A percentile compares a stretch with the other conserved stretches of the same genome.
Conservation (phyloP, 306 rosid species). For the Styphnolobium japonicum region DNA sequence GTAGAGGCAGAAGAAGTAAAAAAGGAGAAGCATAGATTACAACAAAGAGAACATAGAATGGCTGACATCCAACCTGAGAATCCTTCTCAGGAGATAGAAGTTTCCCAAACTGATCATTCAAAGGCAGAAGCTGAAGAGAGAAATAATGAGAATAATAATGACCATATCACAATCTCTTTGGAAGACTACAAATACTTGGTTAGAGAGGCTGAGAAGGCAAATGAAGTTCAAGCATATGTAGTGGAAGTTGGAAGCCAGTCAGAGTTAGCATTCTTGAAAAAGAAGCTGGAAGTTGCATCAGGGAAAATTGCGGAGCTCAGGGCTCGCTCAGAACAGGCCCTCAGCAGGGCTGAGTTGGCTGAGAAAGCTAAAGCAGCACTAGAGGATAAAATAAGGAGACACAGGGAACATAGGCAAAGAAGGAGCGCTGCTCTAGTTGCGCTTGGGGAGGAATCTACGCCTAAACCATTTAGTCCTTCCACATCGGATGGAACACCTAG, state of each 20-base stretch:
- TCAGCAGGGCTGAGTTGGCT: constrained; percentile 71
- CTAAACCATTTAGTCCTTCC: constrained; percentile 42
- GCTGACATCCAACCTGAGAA: neutral
- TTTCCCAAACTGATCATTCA: neutral
- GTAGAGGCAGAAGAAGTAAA: constrained; percentile 35
- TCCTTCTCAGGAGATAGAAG: neutral
- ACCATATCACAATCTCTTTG: constrained; percentile 27
- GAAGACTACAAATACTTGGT: constrained; percentile 34
- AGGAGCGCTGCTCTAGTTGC: constrained; percentile 62
- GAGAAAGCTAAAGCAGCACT: constrained; percentile 68
- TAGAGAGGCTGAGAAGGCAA: constrained; percentile 25
- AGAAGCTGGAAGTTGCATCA: constrained; percentile 57
- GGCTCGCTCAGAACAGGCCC: constrained; percentile 77
- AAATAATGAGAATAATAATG: constrained; percentile 18
- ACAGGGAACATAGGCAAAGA: constrained; percentile 49
- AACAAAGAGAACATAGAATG: constrained; percentile 24
- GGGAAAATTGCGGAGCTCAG: constrained; percentile 56
- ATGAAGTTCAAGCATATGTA: constrained; percentile 16
- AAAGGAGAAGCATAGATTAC: constrained; percentile 27
- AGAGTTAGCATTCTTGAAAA: constrained; percentile 55
- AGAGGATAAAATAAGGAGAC: constrained; percentile 61
- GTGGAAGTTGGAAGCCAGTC: constrained; percentile 10
- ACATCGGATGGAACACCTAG: constrained; percentile 27
- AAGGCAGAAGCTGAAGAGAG: constrained; percentile 24
- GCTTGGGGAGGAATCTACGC: constrained; percentile 45